Evolutionary conservation across 1,139 yeast genomes (phyloP), one percentile per base, ranked within the genome.

Genomic region (Yamadazyma aaseri): DNA sequence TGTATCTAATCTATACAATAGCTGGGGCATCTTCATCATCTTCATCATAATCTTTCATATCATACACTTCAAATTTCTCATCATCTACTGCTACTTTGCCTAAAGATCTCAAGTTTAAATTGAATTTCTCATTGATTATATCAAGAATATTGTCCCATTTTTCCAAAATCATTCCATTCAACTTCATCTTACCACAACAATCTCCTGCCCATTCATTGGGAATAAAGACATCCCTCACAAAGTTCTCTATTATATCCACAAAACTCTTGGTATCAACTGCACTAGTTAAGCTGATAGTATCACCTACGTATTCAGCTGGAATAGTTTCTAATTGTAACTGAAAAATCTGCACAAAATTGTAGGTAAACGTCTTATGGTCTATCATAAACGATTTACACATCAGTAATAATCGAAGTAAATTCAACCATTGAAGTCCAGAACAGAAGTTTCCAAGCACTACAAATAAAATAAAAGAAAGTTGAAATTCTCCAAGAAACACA

Each of bases 1-100:
- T 20, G 21, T 20, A 20, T 10, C 10, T 10, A 27, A 18, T 18
- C 6, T 18, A 36, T 12, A 51, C 62, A 14, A 60, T 43, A 1
- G 53, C 54, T 0, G 65, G 65, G 1, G 53, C 53, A 35, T 59
- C 59, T 35, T 60, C 66, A 28, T 60, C 66, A 13, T 50, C 42
- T 9, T 46, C 52, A 32, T 56, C 58, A 33, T 51, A 41, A 26
- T 44, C 47, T 14, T 36, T 32, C 7, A 58, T 15, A 26, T 57
- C 49, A 40, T 42, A 58, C 4, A 57, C 50, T 33, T 58, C 64
- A 20, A 52, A 49, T 14, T 46, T 32, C 17, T 51, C 44, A 2
- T 46, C 51, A 33, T 54, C 58, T 4, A 47, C 17, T 11, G 25
- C 30, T 3, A 38, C 25, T n/a, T 30, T 33, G 9, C 32, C 28